Base-by-base conservation (phyloP, 2,329 filamentous ascomycete genomes). In the Talaromyces sp. region DNA sequence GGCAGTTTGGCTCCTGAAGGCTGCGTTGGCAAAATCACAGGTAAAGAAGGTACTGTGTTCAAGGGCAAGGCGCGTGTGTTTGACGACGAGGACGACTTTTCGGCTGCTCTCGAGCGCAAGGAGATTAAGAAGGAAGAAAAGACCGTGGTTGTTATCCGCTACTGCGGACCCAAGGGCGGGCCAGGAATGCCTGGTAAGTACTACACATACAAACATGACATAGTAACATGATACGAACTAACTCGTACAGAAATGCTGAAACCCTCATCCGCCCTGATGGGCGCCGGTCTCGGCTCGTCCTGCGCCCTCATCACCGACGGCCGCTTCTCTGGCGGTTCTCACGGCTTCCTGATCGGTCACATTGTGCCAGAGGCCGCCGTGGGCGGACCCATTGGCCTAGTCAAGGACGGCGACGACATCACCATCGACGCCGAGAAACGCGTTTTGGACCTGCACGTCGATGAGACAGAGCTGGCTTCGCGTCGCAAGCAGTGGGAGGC, bases 271-370 rank as follows among this genome's bases (percentile, higher is more conserved):
- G 87, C 87, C 31, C 88, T 90, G 71, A 90, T 90, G 87, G 88
- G 88, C 19, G 86, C 86, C 21, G 87, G 87, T 17, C 81, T 90
- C 11, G 87, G 87, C 52, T 78, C 87, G 61, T 87, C 89, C 64
- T 84, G 88, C 24, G 88, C 88, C 3, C 78, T 91, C 41, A 87
- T 91, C 73, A 91, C 88, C 0, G 88, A 91, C 68, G 88, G 88
- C 26, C 73, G 75, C 55, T 77, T 77, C 71, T 76, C 73, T 9
- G 91, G 91, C 61, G 91, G 90, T 57, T 89, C 85, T 63, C 90
- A 95, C 82, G 90, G 90, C 43, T 95, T 95, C 83, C 80, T 95
- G 67, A 93, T 95, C 69, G 90, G 90, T 1, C 90, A 95, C 76
- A 89, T 96, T 64, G 90, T 93, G 46, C 91, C 91, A 27, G 91